phyloP scores from a whole-genome alignment of 192 early-diverging fungal genomes.

The Dissophora globulifera region DNA sequence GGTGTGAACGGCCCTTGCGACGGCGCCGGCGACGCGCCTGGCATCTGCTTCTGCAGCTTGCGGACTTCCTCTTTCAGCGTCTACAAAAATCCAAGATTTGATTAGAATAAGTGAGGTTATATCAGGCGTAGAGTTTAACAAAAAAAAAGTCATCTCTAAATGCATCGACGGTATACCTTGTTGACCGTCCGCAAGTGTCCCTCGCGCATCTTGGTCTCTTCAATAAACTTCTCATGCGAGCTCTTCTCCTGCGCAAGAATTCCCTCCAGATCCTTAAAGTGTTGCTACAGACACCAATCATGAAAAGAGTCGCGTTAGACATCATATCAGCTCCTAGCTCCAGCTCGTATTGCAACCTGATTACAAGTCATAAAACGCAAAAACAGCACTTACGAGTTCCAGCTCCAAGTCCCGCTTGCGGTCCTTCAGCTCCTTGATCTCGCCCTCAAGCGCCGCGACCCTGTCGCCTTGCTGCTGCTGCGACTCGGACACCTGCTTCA shows the following conservation, averaged over 20 bases:
- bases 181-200: constrained; percentile 74
- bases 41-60: constrained; percentile 60
- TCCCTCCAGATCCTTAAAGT: constrained; percentile 58
- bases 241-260: constrained; percentile 50
- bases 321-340: background rate
- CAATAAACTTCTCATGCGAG: constrained; percentile 66
- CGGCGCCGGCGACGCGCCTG: constrained; percentile 25
- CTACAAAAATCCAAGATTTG: constrained; percentile 60
- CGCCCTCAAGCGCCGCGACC: constrained; percentile 36
- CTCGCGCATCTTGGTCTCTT: constrained; percentile 76
- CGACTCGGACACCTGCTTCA: constrained; percentile 20
- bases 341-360: no score
- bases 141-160: background rate
- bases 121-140: background rate
- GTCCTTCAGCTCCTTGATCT: constrained; percentile 32
- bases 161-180: constrained; percentile 70
- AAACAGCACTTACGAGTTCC: constrained; percentile 21
- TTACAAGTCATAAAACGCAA: no score
- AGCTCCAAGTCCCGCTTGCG: constrained; percentile 34
- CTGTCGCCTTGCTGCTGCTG: constrained; percentile 25
- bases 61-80: constrained; percentile 83
- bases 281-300: constrained; percentile 42
- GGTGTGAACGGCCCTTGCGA: constrained; percentile 23
- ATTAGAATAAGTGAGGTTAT: no score
- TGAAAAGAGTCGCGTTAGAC: constrained; percentile 1